These are phyloP conservation scores for Termitomyces heimii DNA, from an alignment of 768 basidiomycete genomes.

Conservation along the genomic window DNA sequence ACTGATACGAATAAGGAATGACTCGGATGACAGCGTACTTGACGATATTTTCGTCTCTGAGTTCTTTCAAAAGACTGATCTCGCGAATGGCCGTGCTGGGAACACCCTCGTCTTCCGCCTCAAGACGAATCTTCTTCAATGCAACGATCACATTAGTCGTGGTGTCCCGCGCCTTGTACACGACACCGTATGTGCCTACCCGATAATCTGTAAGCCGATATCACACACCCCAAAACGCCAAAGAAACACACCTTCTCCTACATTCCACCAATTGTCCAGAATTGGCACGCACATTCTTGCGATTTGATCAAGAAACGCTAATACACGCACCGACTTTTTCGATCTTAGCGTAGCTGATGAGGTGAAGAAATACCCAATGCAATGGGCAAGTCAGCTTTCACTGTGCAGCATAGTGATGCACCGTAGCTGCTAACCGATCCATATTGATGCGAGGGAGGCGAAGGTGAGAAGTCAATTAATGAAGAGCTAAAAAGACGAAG, in stretches of 20 bases:
- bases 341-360: conserved; percentile 84
- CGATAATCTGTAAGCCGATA: conserved; percentile 8
- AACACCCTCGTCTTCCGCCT: conserved; percentile 98
- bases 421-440: conserved; percentile 35
- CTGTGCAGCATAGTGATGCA: conserved; percentile 7
- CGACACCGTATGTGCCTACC: conserved; percentile 95
- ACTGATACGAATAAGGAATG: neutral
- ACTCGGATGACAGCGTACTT: conserved; percentile 40
- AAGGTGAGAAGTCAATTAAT: conserved; percentile 1
- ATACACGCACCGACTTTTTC: conserved; percentile 91
- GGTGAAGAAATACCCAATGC: conserved; percentile 2
- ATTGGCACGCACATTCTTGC: neutral
- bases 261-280: conserved; percentile 5
- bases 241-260: conserved; percentile 46
- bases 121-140: conserved; percentile 96
- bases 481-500: conserved; percentile 5
- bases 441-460: conserved; percentile 18
- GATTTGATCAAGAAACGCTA: conserved; percentile 7
- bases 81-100: conserved; percentile 97
- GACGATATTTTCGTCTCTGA: conserved; percentile 95
- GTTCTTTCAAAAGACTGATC: conserved; percentile 94
- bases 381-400: conserved; percentile 13
- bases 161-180: conserved; percentile 92
- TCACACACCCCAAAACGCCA: neutral
- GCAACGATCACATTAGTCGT: conserved; percentile 82